Conservation (phyloP, 331 rosid genomes). For the Malus hybrid region DNA sequence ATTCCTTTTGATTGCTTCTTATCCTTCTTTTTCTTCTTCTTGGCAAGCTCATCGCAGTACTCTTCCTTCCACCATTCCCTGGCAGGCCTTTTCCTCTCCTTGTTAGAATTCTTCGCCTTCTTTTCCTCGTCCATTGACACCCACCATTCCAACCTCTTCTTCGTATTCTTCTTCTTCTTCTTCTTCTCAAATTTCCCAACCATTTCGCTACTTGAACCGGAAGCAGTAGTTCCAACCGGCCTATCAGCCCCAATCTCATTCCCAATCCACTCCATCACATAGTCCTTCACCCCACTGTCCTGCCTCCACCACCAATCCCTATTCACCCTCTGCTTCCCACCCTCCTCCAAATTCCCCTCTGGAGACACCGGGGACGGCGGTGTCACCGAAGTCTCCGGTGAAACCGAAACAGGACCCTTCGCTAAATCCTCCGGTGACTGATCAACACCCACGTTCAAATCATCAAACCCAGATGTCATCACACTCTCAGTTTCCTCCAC, state of each 20-base stretch:
- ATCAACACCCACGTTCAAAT: conserved; percentile 38
- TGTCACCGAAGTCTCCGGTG: conserved; percentile 6
- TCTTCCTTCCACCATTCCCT: conserved; percentile 99
- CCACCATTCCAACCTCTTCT: conserved; percentile 88
- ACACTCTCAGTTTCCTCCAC: conserved; percentile 73
- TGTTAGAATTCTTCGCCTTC: conserved; percentile 25
- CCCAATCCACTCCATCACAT: conserved; percentile 94
- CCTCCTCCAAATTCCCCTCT: conserved; percentile 32
- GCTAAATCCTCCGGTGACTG: conserved; percentile 41
- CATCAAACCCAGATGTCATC: conserved; percentile 41
- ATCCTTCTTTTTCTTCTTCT: conserved; percentile 55
- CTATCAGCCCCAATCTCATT: conserved; percentile 58
- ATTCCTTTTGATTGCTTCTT: conserved; percentile 28
- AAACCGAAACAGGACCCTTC: conserved; percentile 16
- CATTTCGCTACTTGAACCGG: conserved; percentile 17
- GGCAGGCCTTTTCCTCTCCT: conserved; percentile 58
- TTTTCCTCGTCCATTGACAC: conserved; percentile 68
- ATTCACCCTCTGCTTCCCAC: conserved; percentile 8
- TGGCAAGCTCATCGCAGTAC: conserved; percentile 55
- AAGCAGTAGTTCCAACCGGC: conserved; percentile 23
- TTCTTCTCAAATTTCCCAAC: conserved; percentile 24
- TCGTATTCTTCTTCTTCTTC: conserved; percentile 29
- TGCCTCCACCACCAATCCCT: conserved; percentile 84
- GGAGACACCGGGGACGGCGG: not conserved
- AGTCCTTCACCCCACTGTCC: conserved; percentile 65